Base-by-base conservation (phyloP, 208 protist genomes). In the Leishmania lainsoni region DNA sequence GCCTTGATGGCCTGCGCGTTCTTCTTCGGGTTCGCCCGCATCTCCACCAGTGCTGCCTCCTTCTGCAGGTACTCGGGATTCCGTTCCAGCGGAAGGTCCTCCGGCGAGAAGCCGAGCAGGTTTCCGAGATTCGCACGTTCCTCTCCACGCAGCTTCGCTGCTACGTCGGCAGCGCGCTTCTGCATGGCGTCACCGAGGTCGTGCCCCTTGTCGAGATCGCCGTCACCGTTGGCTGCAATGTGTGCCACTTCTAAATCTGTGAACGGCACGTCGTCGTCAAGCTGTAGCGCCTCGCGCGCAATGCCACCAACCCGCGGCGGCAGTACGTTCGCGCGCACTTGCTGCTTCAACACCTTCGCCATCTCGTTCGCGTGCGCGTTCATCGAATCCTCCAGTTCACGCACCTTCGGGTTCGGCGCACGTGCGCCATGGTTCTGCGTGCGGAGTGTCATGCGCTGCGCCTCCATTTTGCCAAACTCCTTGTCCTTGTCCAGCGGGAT, bases 211-310 rank as follows among this genome's bases (percentile, higher is more conserved):
- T 88, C 83, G 22, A 79, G 74, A n/a, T 95, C 89, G 59, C 84
- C 90, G 74, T 94, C 91, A 69, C 87, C 87, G 66, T 81, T 82
- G 10, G 89, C 87, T 68, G 88, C 85, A 68, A 93, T 87, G 61
- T 94, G 84, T 8, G 86, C 93, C 39, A 86, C 85, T 72, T 97
- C 91, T 5, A 94, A 85, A 61, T 97, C 93, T 29, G 81, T 83
- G 77, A 92, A 95, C 12, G 89, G 90, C 79, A 89, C 83, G 75
- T 97, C 93, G 20, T 92, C 84, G 72, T 97, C 91, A 0, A 97
- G 88, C 48, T 80, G 89, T 63, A 97, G 85, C 61, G 86, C 87
- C 65, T 88, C 81, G 48, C 86, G 84, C 20, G 80, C 83, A n/a
- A 97, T 82, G 80, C 93, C 93, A 52, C 82, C 77, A 68, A 87